Evolutionary conservation across 352 stramenopile species (phyloP), one percentile per base, ranked within the genome.

Genomic region (Phytophthora cryptogea): DNA sequence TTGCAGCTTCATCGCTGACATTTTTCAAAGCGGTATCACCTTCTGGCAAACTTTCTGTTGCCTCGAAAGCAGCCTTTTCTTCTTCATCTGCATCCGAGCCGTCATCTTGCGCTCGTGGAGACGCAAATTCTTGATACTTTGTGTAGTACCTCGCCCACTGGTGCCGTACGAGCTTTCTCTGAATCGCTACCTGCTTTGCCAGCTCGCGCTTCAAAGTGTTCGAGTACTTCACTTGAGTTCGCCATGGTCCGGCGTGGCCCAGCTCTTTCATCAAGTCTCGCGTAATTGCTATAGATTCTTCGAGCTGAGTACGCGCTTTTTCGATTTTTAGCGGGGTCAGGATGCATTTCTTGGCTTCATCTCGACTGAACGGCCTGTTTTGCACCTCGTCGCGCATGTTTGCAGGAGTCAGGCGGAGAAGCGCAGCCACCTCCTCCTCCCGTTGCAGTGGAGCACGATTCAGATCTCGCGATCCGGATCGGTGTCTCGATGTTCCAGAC

Each of bases 131-230:
- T 14, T 72, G 60, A 37, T 88, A 77, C 37, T 72, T 76, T 16
- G 70, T 71, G 52, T 89, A 86, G 42, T 78, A 86, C 1, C 59
- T 50, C 2, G 72, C 78, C 83, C 83, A 92, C 46, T 90, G 76
- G 48, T 87, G 68, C 2, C 73, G 60, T 14, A 90, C 51, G 0
- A 92, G 62, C 39, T 72, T 75, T 30, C 78, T 71, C 54, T 89
- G 75, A 20, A 92, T 82, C 14, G 51, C 64, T 5, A 64, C 33
- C 54, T 92, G 80, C 43, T 76, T 81, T 0, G 52, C 54, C 30
- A 86, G 65, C 45, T 92, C 80, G 4, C 56, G 48, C 51, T 89
- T 90, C 8, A 92, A 51, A 10, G 59, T 68, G 32, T 92, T 90
- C 0, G 72, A 86, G 33, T 89, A 69, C 40, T 86, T 74, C 0